Percentiles rank a stretch among this genome's conserved stretches.
Evolutionary conservation across 768 basidiomycete genomes (phyloP).

Genomic region (Lentinula sp.): DNA sequence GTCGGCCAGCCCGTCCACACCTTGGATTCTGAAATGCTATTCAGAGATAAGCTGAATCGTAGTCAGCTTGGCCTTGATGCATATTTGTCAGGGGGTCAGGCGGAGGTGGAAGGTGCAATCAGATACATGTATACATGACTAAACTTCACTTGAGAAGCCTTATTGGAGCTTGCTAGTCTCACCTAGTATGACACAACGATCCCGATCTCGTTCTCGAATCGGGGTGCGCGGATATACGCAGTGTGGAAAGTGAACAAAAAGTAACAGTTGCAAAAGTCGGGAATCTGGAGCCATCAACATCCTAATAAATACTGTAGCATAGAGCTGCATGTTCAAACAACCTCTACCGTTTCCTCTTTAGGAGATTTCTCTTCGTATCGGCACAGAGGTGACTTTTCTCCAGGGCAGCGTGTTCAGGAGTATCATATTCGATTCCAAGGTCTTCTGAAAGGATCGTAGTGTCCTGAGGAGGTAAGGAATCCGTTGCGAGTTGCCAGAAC

Average conservation of each 20-base stretch:
- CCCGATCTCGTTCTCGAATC: too few relatives aligned
- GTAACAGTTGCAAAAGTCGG: background rate
- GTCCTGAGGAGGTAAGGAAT: constrained; percentile 62
- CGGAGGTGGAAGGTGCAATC: too few relatives aligned
- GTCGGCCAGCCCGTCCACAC: too few relatives aligned
- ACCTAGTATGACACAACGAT: too few relatives aligned
- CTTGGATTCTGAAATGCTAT: too few relatives aligned
- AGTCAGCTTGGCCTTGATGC: too few relatives aligned
- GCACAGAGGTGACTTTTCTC: constrained; percentile 60
- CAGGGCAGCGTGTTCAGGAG: constrained; percentile 58
- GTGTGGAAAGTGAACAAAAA: background rate
- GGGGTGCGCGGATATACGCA: background rate
- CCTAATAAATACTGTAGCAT: background rate
- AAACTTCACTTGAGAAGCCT: too few relatives aligned
- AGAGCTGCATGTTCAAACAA: background rate
- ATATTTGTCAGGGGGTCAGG: too few relatives aligned
- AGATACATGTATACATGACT: too few relatives aligned
- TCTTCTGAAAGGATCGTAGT: constrained; percentile 63
- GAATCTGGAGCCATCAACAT: background rate
- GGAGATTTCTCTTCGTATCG: constrained; percentile 22
- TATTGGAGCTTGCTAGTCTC: too few relatives aligned
- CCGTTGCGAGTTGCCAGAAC: constrained; percentile 69
- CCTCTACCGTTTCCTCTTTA: constrained; percentile 48
- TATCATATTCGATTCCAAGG: constrained; percentile 77
- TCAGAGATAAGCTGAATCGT: too few relatives aligned